Base-by-base conservation (phyloP, 352 stramenopile species). In the Pythium biforme region DNA sequence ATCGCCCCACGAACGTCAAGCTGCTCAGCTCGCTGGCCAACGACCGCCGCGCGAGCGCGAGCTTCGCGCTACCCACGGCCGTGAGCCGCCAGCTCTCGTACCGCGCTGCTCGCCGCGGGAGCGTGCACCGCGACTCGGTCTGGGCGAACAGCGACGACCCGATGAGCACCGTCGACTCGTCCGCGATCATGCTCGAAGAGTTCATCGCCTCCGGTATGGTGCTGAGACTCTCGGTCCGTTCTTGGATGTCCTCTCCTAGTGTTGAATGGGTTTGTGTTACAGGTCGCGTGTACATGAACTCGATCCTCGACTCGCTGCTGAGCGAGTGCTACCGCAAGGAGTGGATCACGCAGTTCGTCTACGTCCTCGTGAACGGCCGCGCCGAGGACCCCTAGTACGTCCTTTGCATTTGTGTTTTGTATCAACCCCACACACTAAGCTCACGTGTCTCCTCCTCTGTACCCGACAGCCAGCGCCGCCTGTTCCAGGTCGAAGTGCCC, bases 311-410 rank as follows among this genome's bases (percentile, higher is more conserved):
- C 26, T 77, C 73, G 31, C 76, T 93, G 5, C 74, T 93, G 70
- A 93, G 81, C 48, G 83, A 93, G 57, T 88, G 81, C 52, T 93
- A 93, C 29, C 75, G 80, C 27, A 91, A 89, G 29, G 78, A 80
- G 19, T 89, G 79, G 74, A 84, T 91, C 74, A 82, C 73, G 1
- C 75, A 81, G 60, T 86, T 91, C 29, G 54, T 93, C 6, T 72
- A 88, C 37, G 29, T 88, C 3, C 68, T 93, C 26, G 73, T 91
- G 47, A 84, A 86, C 62, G 83, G 80, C 50, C 77, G 63, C 55
- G 63, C 75, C 34, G 68, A 81, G 40, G 83, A 93, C 15, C 64
- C 69, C 4, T 68, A 88, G 83, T 93, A 70, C 45, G 79, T 43
- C 5, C 7, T 4, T 49, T 8, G 9, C 5, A 23, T 10, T 31